Conservation (phyloP, 768 basidiomycete species). For the Fistulinella prunicolor region DNA sequence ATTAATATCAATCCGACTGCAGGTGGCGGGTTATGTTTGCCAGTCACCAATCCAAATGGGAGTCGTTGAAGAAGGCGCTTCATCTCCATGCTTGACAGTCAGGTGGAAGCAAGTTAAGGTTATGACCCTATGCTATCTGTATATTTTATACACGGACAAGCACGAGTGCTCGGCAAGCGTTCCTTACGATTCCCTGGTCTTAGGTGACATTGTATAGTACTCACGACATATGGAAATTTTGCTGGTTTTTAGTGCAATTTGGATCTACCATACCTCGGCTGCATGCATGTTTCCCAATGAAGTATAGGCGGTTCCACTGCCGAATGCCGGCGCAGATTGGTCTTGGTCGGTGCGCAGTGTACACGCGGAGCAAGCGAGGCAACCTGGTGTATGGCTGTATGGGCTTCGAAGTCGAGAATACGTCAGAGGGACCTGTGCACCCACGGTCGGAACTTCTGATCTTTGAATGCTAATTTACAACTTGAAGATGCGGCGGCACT, state of each 20-base stretch:
- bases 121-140: constrained; percentile 21
- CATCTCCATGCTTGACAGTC: constrained; percentile 24
- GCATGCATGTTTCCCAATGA: no score
- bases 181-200: constrained; percentile 8
- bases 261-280: neutral
- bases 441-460: constrained; percentile 7
- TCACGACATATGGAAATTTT: constrained; percentile 15
- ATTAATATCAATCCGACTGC: constrained; percentile 1
- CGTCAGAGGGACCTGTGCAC: constrained; percentile 13
- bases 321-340: neutral
- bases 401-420: constrained; percentile 9
- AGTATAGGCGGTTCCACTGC: neutral
- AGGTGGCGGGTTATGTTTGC: constrained; percentile 35
- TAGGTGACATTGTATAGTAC: constrained; percentile 28
- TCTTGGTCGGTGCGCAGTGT: neutral
- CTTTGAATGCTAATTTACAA: neutral
- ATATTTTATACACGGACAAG: constrained; percentile 20
- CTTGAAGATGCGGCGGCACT: constrained; percentile 3
- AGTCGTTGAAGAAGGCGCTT: constrained; percentile 28
- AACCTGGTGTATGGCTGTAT: constrained; percentile 3
- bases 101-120: constrained; percentile 6
- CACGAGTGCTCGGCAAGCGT: constrained; percentile 8
- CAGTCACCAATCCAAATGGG: constrained; percentile 32
- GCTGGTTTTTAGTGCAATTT: neutral
- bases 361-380: constrained; percentile 21